Percentiles rank a stretch among this genome's conserved stretches.
phyloP scores from a whole-genome alignment of 306 rosid genomes.

The Casuarina cunninghamiana region DNA sequence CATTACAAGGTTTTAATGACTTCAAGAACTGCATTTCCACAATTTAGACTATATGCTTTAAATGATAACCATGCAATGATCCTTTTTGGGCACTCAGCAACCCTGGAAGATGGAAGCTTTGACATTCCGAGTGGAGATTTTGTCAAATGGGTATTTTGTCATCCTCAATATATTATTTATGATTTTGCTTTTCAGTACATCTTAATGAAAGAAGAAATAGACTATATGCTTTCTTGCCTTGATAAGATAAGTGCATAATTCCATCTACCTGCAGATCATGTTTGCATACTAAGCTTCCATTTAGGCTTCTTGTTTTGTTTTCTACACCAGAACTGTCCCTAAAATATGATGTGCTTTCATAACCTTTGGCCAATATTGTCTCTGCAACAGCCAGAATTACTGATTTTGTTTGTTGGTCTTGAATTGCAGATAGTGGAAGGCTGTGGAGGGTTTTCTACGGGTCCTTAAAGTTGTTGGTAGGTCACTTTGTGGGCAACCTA shows the following conservation, averaged over 20 bases:
- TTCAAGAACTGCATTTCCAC: conserved; percentile 43
- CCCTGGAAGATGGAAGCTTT: too few relatives aligned
- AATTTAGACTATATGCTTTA: background rate
- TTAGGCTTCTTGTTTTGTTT: too few relatives aligned
- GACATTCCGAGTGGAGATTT: too few relatives aligned
- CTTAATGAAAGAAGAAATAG: too few relatives aligned
- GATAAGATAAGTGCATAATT: too few relatives aligned
- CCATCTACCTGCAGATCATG: too few relatives aligned
- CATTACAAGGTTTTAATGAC: conserved; percentile 64
- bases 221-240: too few relatives aligned
- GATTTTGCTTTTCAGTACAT: too few relatives aligned
- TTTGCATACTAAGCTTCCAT: background rate
- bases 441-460: conserved; percentile 27
- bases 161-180: background rate
- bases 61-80: too few relatives aligned
- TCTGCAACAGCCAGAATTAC: background rate
- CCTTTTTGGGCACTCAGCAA: too few relatives aligned
- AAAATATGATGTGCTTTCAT: background rate
- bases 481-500: conserved; percentile 20
- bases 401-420: background rate
- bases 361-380: background rate
- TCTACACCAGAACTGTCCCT: background rate
- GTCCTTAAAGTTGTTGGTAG: conserved; percentile 28
- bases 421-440: conserved; percentile 29
- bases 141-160: too few relatives aligned